Conservation (phyloP, 495 filamentous ascomycete species). For the Cetradonia linearis region DNA sequence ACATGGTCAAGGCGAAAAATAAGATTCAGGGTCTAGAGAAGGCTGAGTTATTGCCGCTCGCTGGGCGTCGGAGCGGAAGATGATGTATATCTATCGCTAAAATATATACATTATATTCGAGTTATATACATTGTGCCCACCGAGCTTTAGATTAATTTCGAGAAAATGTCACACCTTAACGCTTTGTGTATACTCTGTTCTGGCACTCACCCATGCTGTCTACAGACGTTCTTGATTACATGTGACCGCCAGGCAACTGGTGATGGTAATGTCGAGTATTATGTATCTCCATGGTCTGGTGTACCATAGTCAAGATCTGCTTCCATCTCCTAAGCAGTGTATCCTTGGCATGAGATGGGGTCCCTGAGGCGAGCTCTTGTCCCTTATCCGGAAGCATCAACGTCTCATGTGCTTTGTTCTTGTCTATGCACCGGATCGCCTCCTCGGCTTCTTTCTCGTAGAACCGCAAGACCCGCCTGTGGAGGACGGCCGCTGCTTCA, state of each 20-base stretch:
- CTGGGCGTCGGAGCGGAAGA: constrained; percentile 7
- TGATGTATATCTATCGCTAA: not conserved
- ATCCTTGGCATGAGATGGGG: constrained; percentile 28
- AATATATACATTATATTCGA: not conserved
- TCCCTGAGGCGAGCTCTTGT: constrained; percentile 23
- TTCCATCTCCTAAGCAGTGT: constrained; percentile 40
- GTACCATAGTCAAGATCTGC: constrained; percentile 34
- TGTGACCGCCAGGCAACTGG: too few species aligned
- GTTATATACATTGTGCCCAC: not conserved
- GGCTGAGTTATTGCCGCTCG: constrained; percentile 17
- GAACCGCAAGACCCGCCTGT: constrained; percentile 8
- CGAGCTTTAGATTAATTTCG: not conserved
- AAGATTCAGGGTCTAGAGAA: constrained; percentile 10
- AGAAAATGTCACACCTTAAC: not conserved
- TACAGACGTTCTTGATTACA: too few species aligned
- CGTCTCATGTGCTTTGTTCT: not conserved
- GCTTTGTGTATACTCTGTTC: not conserved
- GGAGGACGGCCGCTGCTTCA: constrained; percentile 27
- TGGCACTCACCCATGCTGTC: not conserved
- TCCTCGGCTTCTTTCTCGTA: constrained; percentile 26
- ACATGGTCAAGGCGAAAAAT: constrained; percentile 42
- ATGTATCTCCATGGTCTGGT: constrained; percentile 1
- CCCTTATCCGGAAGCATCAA: not conserved
- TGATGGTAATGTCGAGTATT: not conserved
- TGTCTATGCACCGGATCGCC: constrained; percentile 25